Evolutionary conservation across 148 eudicot genomes (phyloP), one percentile per base, ranked within the genome.

Genomic region (Rhododendron ovatum): DNA sequence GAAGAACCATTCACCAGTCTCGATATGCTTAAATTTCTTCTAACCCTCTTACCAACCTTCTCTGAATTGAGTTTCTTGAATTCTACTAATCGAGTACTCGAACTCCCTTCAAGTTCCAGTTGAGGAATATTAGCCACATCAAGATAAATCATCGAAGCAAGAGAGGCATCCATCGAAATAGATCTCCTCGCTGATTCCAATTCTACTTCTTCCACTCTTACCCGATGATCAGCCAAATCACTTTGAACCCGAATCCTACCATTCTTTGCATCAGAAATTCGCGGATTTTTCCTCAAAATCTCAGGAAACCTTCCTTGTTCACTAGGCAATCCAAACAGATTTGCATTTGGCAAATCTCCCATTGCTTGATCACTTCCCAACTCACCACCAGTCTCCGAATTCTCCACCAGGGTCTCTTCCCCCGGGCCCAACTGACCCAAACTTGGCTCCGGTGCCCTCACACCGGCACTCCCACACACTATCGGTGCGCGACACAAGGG

Each of bases 401-500:
- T 55, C 83, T 69, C 88, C n/a, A 63, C 50, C 80, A 3, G 51
- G 22, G 1, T 55, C 4, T 63, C 87, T 33, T 83, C 80, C 50
- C 81, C 79, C 0, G 12, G 43, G 77, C 50, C 81, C 82, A 61
- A 78, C 75, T 75, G 33, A 13, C 75, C 79, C 83, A 26, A 87
- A 50, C 69, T 81, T n/a, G 78, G 61, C 17, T 59, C 82, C 75
- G 8, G 20, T 18, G 57, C 22, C 37, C 82, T 85, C 28, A 47
- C 5, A 26, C 1, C 33, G 45, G n/a, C 78, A 50, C 55, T 0
- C 43, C 43, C 18, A 53, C 45, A 83, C 1, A 92, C 88, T 3
- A 94, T 74, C 0, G 92, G 92, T 2, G 97, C 93, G 4, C 97
- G 94, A 47, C 97, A 94, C 82, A 94, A 39, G 2, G 97, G 97